phyloP scores from a whole-genome alignment of 208 protist species.

The Trypanosoma scelopori region DNA sequence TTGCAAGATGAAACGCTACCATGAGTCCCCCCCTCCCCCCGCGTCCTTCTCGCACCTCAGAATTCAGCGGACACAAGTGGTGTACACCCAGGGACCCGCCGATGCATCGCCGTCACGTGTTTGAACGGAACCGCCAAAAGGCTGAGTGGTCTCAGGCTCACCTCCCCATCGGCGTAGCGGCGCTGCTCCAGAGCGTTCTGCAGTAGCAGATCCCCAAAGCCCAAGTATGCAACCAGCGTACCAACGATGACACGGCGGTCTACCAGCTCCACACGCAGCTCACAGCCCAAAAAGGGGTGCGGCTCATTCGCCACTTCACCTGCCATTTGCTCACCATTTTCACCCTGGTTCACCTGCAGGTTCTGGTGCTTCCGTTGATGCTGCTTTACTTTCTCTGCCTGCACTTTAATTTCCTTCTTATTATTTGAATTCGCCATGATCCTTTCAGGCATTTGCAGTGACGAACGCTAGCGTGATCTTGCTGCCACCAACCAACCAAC shows the following conservation, averaged over 20 bases:
- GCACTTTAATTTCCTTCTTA: neutral
- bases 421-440: neutral
- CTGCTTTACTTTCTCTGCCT: neutral
- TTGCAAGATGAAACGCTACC: neutral
- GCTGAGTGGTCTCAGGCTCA: conserved; percentile 41
- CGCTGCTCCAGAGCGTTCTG: conserved; percentile 66
- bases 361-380: neutral
- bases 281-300: conserved; percentile 64
- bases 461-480: no score
- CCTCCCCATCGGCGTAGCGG: conserved; percentile 61
- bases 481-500: no score
- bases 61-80: conserved; percentile 28
- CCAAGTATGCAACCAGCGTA: conserved; percentile 69
- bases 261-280: conserved; percentile 77
- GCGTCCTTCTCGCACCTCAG: conserved; percentile 12
- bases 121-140: conserved; percentile 74
- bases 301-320: neutral
- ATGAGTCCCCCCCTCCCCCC: conserved; percentile 23
- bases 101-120: conserved; percentile 65
- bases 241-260: conserved; percentile 75
- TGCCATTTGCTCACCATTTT: conserved; percentile 9
- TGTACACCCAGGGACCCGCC: conserved; percentile 39
- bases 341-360: neutral
- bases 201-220: conserved; percentile 74
- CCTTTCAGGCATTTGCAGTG: neutral